These are phyloP conservation scores for Eustoma russellianum DNA, from an alignment of 257 asterid genomes.

Conservation along the genomic window DNA sequence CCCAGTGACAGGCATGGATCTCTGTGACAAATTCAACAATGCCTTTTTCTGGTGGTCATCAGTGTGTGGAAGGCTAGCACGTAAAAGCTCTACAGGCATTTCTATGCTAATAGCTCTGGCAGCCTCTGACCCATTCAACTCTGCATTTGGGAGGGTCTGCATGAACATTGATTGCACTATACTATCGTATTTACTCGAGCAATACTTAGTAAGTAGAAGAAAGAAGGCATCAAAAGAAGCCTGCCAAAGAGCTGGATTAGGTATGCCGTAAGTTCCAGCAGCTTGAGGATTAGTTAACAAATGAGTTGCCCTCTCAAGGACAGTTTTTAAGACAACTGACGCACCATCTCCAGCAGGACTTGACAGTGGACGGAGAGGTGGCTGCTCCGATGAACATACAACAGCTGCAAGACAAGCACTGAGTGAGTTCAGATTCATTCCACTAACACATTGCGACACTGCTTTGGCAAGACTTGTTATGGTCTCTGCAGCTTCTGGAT, in stretches of 20 bases:
- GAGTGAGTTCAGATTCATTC: slow-evolving; percentile 83
- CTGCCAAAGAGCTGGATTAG: slow-evolving; percentile 80
- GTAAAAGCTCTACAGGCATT: slow-evolving; percentile 89
- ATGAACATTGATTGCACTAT: slow-evolving; percentile 53
- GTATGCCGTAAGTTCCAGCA: slow-evolving; percentile 39
- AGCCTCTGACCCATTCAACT: slow-evolving; percentile 50
- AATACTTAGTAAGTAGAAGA: slow-evolving; percentile 70
- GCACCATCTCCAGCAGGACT: slow-evolving; percentile 90
- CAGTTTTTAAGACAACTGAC: slow-evolving; percentile 59
- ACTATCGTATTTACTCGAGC: slow-evolving; percentile 62
- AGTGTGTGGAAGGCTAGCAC: slow-evolving; percentile 87
- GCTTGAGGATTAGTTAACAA: slow-evolving; percentile 49
- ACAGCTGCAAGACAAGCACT: slow-evolving; percentile 96
- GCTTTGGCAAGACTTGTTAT: slow-evolving; percentile 43
- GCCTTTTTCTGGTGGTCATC: slow-evolving; percentile 66
- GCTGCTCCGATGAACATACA: slow-evolving; percentile 83
- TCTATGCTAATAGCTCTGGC: slow-evolving; percentile 73
- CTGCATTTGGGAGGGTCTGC: slow-evolving; percentile 37
- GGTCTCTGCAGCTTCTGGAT: slow-evolving; percentile 44
- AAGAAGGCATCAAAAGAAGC: slow-evolving; percentile 93
- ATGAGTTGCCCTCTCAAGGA: slow-evolving; percentile 64
- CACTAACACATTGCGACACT: slow-evolving; percentile 42
- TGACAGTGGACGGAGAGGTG: slow-evolving; percentile 84
- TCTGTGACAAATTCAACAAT: slow-evolving; percentile 61
- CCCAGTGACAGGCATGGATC: slow-evolving; percentile 70